Percentiles rank a stretch among this genome's conserved stretches.
phyloP scores from a whole-genome alignment of 345 rosid genomes.

The Populus alba region DNA sequence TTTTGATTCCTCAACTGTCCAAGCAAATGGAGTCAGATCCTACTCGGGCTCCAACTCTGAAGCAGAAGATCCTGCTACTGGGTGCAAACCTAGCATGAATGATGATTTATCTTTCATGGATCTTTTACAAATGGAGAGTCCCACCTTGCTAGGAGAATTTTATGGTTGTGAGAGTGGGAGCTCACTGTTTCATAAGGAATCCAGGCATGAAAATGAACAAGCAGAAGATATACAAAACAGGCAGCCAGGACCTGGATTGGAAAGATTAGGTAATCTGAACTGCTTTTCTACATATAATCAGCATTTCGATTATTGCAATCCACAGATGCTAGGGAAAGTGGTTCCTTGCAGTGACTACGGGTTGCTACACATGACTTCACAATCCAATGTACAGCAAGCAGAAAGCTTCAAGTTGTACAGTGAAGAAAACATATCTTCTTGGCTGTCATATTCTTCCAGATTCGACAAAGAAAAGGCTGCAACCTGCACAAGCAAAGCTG shows the following conservation, averaged over 20 bases:
- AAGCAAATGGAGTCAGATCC: slow-evolving; percentile 48
- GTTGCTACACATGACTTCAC: slow-evolving; percentile 21
- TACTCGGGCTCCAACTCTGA: slow-evolving; percentile 62
- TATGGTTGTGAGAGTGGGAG: slow-evolving; percentile 28
- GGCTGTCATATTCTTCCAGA: slow-evolving; percentile 43
- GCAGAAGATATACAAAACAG: slow-evolving; percentile 27
- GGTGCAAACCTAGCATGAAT: slow-evolving; percentile 36
- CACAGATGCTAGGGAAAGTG: slow-evolving; percentile 19
- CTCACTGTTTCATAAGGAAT: slow-evolving; percentile 29
- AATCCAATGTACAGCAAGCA: slow-evolving; percentile 31
- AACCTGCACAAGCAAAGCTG: slow-evolving; percentile 19
- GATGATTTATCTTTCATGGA: slow-evolving; percentile 29
- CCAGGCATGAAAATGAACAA: slow-evolving; percentile 24
- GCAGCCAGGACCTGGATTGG: slow-evolving; percentile 27
- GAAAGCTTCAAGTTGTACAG: slow-evolving; percentile 36
- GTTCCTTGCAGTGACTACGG: slow-evolving; percentile 31
- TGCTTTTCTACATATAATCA: slow-evolving; percentile 35
- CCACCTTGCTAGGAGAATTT: slow-evolving; percentile 41
- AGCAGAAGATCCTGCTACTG: slow-evolving; percentile 47
- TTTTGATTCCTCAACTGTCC: slow-evolving; percentile 44
- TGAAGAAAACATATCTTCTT: slow-evolving; percentile 47
- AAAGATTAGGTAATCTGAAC: slow-evolving; percentile 24
- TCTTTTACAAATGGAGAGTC: slow-evolving; percentile 29
- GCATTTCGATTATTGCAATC: slow-evolving; percentile 27
- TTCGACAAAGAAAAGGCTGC: slow-evolving; percentile 27